These are phyloP conservation scores for Globisporangium alternatum DNA, from an alignment of 352 stramenopile species.

Conservation along the genomic window DNA sequence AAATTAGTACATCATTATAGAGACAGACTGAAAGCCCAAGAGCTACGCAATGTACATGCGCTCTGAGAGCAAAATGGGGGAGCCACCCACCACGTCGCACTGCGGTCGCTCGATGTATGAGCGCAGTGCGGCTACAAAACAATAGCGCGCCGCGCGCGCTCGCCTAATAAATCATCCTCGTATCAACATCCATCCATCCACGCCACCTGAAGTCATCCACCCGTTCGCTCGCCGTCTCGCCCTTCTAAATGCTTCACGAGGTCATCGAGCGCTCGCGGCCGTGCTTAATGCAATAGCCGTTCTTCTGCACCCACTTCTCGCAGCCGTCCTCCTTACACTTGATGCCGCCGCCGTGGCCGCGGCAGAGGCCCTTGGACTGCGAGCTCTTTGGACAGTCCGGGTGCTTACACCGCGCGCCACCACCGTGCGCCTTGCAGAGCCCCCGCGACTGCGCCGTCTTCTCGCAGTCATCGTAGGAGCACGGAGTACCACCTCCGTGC, in stretches of 20 bases:
- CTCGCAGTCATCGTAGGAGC: slow-evolving; percentile 82
- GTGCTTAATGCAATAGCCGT: slow-evolving; percentile 89
- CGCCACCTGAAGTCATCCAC: neutral
- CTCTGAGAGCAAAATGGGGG: neutral
- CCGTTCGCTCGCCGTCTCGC: neutral
- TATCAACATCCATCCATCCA: slow-evolving; percentile 9
- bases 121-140: neutral
- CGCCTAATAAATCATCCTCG: slow-evolving; percentile 19
- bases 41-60: neutral
- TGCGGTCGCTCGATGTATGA: neutral
- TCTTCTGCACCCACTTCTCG: slow-evolving; percentile 89
- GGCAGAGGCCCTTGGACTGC: slow-evolving; percentile 79
- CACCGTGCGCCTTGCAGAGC: slow-evolving; percentile 82
- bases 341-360: slow-evolving; percentile 79
- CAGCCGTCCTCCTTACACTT: slow-evolving; percentile 86
- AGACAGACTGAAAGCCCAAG: neutral
- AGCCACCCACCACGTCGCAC: neutral
- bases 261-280: slow-evolving; percentile 69
- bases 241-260: slow-evolving; percentile 25
- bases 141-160: neutral
- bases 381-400: slow-evolving; percentile 85
- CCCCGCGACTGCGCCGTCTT: slow-evolving; percentile 85
- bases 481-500: slow-evolving; percentile 80
- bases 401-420: slow-evolving; percentile 79
- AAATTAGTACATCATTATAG: no score